Evolutionary conservation across 129 eudicot species (phyloP).

Genomic region (Ambrosia artemisiifolia): DNA sequence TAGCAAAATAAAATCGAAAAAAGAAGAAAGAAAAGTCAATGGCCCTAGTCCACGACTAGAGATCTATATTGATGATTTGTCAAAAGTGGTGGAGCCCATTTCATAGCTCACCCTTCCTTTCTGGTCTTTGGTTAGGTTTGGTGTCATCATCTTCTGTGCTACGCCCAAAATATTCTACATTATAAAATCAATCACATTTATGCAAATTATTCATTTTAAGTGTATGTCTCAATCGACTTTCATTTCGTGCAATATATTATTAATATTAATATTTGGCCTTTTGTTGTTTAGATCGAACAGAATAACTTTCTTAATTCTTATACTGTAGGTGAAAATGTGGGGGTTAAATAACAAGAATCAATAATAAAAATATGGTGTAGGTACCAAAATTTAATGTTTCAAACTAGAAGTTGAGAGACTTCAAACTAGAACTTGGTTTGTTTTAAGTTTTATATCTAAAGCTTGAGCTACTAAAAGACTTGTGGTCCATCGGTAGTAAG

Average conservation of each 20-base stretch:
- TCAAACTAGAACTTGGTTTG: too few relatives aligned
- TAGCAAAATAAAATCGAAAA: neutral
- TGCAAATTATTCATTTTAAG: neutral
- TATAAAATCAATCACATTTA: neutral
- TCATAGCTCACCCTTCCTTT: conserved; percentile 23
- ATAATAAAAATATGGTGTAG: too few relatives aligned
- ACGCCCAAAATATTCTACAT: conserved; percentile 1
- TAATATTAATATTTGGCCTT: too few relatives aligned
- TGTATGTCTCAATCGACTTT: neutral
- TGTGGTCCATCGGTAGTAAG: too few relatives aligned
- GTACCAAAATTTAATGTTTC: too few relatives aligned
- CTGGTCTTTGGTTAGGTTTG: conserved; percentile 36
- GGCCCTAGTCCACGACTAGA: conserved; percentile 7
- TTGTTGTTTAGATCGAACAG: too few relatives aligned
- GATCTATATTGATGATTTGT: conserved; percentile 17
- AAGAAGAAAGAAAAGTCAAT: conserved; percentile 12
- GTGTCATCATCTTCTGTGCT: conserved; percentile 27
- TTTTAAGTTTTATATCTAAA: too few relatives aligned
- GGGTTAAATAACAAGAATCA: too few relatives aligned
- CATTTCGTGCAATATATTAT: neutral
- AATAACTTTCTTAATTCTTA: too few relatives aligned
- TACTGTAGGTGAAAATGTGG: too few relatives aligned
- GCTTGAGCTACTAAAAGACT: too few relatives aligned
- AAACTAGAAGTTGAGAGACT: too few relatives aligned
- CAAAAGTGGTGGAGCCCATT: conserved; percentile 36